Percentiles rank a stretch among this genome's conserved stretches.
Conservation (phyloP, 2,329 filamentous ascomycete species). For the Hirsutella thompsonii region DNA sequence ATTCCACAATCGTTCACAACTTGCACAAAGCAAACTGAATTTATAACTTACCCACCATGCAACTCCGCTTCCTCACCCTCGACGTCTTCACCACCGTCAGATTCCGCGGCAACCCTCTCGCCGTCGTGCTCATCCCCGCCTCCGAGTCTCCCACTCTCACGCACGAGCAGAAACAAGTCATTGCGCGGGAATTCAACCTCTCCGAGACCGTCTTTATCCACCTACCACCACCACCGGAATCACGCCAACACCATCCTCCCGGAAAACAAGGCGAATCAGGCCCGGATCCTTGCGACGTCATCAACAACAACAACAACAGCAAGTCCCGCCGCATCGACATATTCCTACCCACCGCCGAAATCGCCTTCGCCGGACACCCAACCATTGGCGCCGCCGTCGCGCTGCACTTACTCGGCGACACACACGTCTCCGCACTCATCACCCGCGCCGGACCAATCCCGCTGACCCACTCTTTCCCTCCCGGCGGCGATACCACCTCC, state of each 20-base stretch:
- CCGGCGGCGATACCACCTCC: too few species aligned
- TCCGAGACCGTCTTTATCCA: slow-evolving; percentile 53
- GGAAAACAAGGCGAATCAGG: too few species aligned
- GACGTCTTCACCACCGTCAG: slow-evolving; percentile 43
- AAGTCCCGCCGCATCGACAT: slow-evolving; percentile 41
- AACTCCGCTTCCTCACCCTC: slow-evolving; percentile 37
- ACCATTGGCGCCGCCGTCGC: slow-evolving; percentile 43
- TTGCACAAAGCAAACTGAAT: too few species aligned
- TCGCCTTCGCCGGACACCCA: slow-evolving; percentile 51
- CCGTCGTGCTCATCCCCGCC: slow-evolving; percentile 40
- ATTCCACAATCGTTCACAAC: too few species aligned
- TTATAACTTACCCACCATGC: too few species aligned
- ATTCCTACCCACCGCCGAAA: slow-evolving; percentile 39
- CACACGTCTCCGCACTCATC: slow-evolving; percentile 26
- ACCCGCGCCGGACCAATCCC: slow-evolving; percentile 46
- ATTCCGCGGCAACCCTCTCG: slow-evolving; percentile 47
- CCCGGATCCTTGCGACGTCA: too few species aligned
- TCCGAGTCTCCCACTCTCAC: slow-evolving; percentile 25
- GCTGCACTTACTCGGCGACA: slow-evolving; percentile 25
- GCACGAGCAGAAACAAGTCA: slow-evolving; percentile 40
- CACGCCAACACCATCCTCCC: too few species aligned
- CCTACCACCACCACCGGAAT: too few species aligned
- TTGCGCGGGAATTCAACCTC: slow-evolving; percentile 51
- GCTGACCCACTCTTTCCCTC: too few species aligned
- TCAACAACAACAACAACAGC: slow-evolving; percentile 16